These are phyloP conservation scores for Ambrosia trifida DNA, from an alignment of 129 eudicot genomes.

Conservation along the genomic window DNA sequence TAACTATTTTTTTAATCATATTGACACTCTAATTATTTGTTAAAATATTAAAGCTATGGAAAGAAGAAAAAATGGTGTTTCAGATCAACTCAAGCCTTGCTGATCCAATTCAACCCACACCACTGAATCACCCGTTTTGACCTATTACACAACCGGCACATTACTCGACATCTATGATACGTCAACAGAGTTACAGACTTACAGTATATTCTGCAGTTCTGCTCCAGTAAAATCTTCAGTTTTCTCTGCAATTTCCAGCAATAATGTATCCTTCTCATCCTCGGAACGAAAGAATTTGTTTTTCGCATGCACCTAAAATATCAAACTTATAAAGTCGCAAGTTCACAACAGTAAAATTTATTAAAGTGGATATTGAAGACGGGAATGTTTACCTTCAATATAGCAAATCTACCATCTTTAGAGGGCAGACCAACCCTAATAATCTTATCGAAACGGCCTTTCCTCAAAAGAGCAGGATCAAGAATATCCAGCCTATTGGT, in stretches of 20 bases:
- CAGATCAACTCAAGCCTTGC: neutral
- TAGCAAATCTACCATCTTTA: constrained; percentile 87
- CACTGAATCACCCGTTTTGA: neutral
- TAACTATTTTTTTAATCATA: neutral
- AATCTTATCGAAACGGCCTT: constrained; percentile 95
- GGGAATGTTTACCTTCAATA: constrained; percentile 59
- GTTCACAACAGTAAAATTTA: constrained; percentile 18
- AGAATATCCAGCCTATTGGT: constrained; percentile 95
- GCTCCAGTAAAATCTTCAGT: constrained; percentile 97
- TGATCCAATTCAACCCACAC: neutral
- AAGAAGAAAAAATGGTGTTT: neutral
- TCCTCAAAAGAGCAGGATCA: constrained; percentile 94
- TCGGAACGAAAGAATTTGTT: constrained; percentile 87
- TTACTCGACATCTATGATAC: neutral
- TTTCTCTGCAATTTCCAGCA: constrained; percentile 76
- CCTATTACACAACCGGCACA: neutral
- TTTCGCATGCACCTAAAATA: constrained; percentile 75
- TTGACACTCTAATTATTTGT: neutral
- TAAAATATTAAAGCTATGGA: neutral
- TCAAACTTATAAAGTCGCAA: constrained; percentile 6
- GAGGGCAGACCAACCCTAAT: constrained; percentile 94
- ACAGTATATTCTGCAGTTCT: constrained; percentile 93
- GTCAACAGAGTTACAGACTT: constrained; percentile 12
- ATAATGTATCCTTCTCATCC: constrained; percentile 69
- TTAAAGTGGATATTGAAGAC: neutral